Evolutionary conservation across 208 protist genomes (phyloP), one percentile per base, ranked within the genome.

Genomic region (Crithidia mellificae): DNA sequence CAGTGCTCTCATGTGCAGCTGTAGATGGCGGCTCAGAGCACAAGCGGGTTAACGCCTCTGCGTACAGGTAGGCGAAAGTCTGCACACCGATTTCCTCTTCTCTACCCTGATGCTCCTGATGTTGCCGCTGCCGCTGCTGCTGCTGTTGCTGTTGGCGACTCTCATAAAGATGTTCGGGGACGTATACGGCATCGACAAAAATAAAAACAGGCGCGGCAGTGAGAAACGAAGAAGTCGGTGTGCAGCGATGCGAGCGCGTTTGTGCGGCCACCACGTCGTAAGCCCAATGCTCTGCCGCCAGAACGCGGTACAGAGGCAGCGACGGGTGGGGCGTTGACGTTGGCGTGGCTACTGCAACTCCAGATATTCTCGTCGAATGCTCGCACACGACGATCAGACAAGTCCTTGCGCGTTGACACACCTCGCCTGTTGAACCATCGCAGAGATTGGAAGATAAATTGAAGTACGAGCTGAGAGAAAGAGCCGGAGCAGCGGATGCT

Each of bases 281-380:
- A 49, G 70, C 70, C 70, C 70, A 76, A 41, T 76, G 70, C 8
- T 36, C 54, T 1, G 70, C 17, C 19, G 69, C 70, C 29, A 76
- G 63, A 14, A 76, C 46, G 24, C 46, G 52, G 27, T 22, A 55
- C 17, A 50, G 29, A 9, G 63, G 63, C 51, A 46, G 11, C 0
- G 46, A 9, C 9, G 25, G 22, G 41, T 29, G n/a, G 14, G 30
- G 1, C 12, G 29, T 8, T 9, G 29, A n/a, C n/a, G n/a, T n/a
- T n/a, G n/a, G n/a, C n/a, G n/a, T n/a, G n/a, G n/a, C n/a, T n/a
- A n/a, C n/a, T n/a, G n/a, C n/a, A n/a, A n/a, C n/a, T n/a, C n/a
- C n/a, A n/a, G n/a, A n/a, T n/a, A n/a, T n/a, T n/a, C n/a, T n/a
- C n/a, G n/a, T n/a, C n/a, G n/a, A n/a, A n/a, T n/a, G n/a, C n/a